Conservation (phyloP, 2,329 filamentous ascomycete species). For the Alternaria consortialis region DNA sequence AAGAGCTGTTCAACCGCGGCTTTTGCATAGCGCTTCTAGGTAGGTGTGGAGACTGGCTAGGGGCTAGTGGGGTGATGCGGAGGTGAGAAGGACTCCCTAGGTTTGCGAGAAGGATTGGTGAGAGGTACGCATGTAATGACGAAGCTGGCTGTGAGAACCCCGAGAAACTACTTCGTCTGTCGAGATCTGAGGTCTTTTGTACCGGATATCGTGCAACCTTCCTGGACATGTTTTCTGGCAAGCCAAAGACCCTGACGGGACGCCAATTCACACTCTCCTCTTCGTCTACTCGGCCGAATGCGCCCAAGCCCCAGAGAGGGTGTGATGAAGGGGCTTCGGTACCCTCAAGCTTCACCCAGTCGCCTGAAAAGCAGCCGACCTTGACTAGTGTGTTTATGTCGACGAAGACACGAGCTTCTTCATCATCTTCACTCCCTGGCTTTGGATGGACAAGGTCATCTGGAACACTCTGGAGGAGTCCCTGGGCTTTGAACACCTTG, state of each 20-base stretch:
- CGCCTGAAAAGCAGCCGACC: slow-evolving; percentile 95
- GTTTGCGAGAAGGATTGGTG: slow-evolving; percentile 87
- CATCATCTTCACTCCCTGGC: slow-evolving; percentile 83
- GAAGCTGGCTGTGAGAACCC: slow-evolving; percentile 38
- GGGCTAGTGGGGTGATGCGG: slow-evolving; percentile 75
- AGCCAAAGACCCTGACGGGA: slow-evolving; percentile 85
- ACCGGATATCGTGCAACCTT: slow-evolving; percentile 65
- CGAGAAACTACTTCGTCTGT: slow-evolving; percentile 61
- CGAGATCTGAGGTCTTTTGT: slow-evolving; percentile 48
- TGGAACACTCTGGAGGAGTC: slow-evolving; percentile 75
- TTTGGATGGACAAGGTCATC: slow-evolving; percentile 85
- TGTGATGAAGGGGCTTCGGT: slow-evolving; percentile 76
- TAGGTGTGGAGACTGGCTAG: slow-evolving; percentile 54
- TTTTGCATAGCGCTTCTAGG: slow-evolving; percentile 52
- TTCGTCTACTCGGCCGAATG: slow-evolving; percentile 71
- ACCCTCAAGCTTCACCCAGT: slow-evolving; percentile 89
- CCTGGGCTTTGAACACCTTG: slow-evolving; percentile 84
- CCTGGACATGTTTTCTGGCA: slow-evolving; percentile 75
- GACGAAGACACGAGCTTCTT: slow-evolving; percentile 86
- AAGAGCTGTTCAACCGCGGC: slow-evolving; percentile 55
- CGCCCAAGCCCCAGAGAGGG: slow-evolving; percentile 73
- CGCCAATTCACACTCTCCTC: slow-evolving; percentile 74
- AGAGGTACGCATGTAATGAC: slow-evolving; percentile 70
- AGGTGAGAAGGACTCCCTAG: slow-evolving; percentile 80
- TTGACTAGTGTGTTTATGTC: slow-evolving; percentile 86